Evolutionary conservation across 2,329 filamentous ascomycete genomes (phyloP).

Genomic region (Arthrobotrys entomopaga): DNA sequence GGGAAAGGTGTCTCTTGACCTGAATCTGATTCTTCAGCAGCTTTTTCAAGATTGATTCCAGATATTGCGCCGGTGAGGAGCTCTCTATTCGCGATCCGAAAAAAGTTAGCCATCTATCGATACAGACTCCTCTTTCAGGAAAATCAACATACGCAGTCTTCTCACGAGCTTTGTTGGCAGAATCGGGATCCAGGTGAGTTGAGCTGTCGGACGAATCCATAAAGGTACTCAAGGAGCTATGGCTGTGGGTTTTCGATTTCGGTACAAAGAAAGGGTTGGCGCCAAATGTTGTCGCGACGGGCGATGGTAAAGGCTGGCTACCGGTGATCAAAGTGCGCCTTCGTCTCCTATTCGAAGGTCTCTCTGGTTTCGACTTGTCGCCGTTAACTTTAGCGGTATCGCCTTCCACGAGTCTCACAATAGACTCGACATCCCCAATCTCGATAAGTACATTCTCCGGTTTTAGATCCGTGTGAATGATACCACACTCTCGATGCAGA

Average conservation of each 20-base stretch:
- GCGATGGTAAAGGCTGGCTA: constrained; percentile 93
- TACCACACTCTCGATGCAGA: constrained; percentile 95
- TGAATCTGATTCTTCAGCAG: constrained; percentile 70
- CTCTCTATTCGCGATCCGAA: constrained; percentile 71
- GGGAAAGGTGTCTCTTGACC: constrained; percentile 60
- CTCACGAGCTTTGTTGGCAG: constrained; percentile 81
- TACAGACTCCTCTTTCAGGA: neutral
- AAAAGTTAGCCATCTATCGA: constrained; percentile 10
- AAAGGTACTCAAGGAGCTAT: constrained; percentile 58
- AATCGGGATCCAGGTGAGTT: constrained; percentile 65
- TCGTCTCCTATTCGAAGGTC: constrained; percentile 89
- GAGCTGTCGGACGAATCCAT: constrained; percentile 57
- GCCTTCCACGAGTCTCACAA: constrained; percentile 68
- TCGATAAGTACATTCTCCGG: constrained; percentile 98
- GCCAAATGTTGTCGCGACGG: constrained; percentile 89
- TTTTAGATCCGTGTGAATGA: constrained; percentile 97
- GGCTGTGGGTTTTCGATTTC: constrained; percentile 57
- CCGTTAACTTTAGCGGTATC: constrained; percentile 71
- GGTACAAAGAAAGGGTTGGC: constrained; percentile 51
- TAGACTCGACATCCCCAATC: constrained; percentile 98
- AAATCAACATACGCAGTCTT: constrained; percentile 82
- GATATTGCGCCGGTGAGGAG: constrained; percentile 92
- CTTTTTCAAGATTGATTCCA: constrained; percentile 89
- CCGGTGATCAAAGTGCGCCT: constrained; percentile 94
- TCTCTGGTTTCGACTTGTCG: constrained; percentile 67